phyloP scores from a whole-genome alignment of 352 stramenopile genomes.

The Thalassiosira mediterranea region DNA sequence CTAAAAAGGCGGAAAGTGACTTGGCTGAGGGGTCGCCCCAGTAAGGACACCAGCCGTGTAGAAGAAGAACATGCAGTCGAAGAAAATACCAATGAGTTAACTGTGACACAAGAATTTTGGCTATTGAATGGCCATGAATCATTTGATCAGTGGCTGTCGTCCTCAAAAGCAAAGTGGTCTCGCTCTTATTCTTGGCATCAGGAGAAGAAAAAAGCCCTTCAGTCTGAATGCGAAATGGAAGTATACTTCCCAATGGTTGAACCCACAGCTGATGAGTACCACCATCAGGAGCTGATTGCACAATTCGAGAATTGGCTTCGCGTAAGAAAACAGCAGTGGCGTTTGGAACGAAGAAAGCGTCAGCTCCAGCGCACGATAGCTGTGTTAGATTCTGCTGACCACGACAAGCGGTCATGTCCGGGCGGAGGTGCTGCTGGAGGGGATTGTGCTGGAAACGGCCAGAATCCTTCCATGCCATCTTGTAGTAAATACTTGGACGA shows the following conservation, averaged over 20 bases:
- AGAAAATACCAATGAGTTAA: constrained; percentile 3
- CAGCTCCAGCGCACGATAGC: constrained; percentile 14
- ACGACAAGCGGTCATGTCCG: too few species aligned
- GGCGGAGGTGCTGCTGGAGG: too few species aligned
- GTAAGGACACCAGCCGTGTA: not conserved
- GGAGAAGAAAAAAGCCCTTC: constrained; percentile 49
- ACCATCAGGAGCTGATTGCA: constrained; percentile 14
- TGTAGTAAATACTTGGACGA: constrained; percentile 74
- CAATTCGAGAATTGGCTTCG: constrained; percentile 70
- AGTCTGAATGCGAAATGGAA: constrained; percentile 67
- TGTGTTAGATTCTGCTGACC: too few species aligned
- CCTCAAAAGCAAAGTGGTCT: constrained; percentile 60
- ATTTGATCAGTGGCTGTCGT: constrained; percentile 64
- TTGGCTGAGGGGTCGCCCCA: constrained; percentile 25
- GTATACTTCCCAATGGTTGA: constrained; percentile 63
- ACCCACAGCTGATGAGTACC: not conserved
- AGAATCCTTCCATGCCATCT: too few species aligned
- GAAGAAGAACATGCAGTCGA: constrained; percentile 11
- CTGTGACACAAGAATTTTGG: constrained; percentile 70
- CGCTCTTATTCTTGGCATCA: constrained; percentile 68
- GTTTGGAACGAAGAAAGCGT: constrained; percentile 59
- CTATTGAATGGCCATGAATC: constrained; percentile 53
- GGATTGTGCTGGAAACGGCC: too few species aligned
- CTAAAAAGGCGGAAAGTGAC: constrained; percentile 42
- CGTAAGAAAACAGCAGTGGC: constrained; percentile 74